Evolutionary conservation across 495 filamentous ascomycete genomes (phyloP), one percentile per base, ranked within the genome.

Genomic region (Pyronema domesticum): DNA sequence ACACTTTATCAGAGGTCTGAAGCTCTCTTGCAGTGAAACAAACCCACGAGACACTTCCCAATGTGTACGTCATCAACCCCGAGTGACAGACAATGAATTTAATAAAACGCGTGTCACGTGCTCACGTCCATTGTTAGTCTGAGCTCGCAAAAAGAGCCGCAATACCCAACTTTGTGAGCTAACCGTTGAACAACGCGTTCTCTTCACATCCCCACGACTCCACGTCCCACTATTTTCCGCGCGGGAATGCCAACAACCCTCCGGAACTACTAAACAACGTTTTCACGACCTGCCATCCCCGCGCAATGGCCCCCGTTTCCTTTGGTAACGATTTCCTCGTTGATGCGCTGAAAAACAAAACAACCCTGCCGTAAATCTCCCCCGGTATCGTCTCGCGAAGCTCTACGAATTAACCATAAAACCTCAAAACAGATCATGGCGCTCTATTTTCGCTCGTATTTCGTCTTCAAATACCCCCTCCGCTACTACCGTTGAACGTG

Each of bases 321-420:
- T 62, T 56, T 7, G 63, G 62, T 40, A 52, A 55, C n/a, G 62
- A 64, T 48, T 60, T 65, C 35, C 36, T 65, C 15, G 61, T 65
- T 13, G 59, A 62, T 56, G 62, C 62, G 14, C 52, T 65, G 33
- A 65, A 58, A 43, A 65, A 65, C 19, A 62, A 57, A 50, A 61
- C 62, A 34, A 60, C 53, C 44, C 55, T 65, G 15, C 63, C 62
- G 63, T 65, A 57, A 10, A 34, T 40, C 18, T 18, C 19, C 37
- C 11, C 17, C 15, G 7, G 37, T 17, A 15, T 18, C 39, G 17
- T 40, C 52, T 4, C 33, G 43, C 37, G 10, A 51, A 23, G 47
- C 47, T 53, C 50, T 37, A 3, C 52, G 33, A 30, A 34, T 14
- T 52, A 39, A 37, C 23, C 11, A 23, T n/a, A 13, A 39, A 37